Evolutionary conservation across 1,284 basidiomycete genomes (phyloP), one percentile per base, ranked within the genome.

Genomic region (Ceraceosorus bombacis): DNA sequence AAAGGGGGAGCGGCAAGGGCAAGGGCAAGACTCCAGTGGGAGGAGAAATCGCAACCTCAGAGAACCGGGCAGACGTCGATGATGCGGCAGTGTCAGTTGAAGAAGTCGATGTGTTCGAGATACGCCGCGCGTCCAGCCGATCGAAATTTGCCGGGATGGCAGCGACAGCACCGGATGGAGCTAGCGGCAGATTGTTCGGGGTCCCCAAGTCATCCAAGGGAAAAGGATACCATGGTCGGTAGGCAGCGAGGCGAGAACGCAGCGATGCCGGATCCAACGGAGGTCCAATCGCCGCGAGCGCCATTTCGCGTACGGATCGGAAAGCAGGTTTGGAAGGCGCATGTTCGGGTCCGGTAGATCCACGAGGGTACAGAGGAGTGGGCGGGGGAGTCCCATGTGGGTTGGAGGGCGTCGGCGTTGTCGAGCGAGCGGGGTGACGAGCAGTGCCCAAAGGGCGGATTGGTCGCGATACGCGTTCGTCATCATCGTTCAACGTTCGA

Each of bases 171-270:
- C 27, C 27, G 3, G 27, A 27, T 27, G 27, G 27, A 27, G 27
- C 27, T 27, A 27, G 27, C 27, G 27, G 27, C 27, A 27, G 27
- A 27, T 27, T 1, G 27, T 27, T 27, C 2, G 27, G 27, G 27
- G 27, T 27, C 27, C 27, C 27, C 27, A 27, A 27, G 27, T 27
- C 27, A 36, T 12, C 37, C 49, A 37, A 8, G 49, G 53, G 58
- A 17, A 48, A 59, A 5, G 58, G 54, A 55, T 50, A 59, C 53
- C 58, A 59, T n/a, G 58, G 57, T 36, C 53, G 41, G 40, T 38
- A n/a, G 36, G 54, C 57, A 12, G 51, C n/a, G 3, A 12, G 10
- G 12, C 51, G 17, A 12, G 27, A 27, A 27, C 17, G 41, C 51
- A 53, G 27, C 12, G 27, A 53, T n/a, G 41, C 12, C 12, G 51